Evolutionary conservation across 805 yeast genomes (phyloP), one percentile per base, ranked within the genome.

Genomic region (Teunomyces lycoperdinae): DNA sequence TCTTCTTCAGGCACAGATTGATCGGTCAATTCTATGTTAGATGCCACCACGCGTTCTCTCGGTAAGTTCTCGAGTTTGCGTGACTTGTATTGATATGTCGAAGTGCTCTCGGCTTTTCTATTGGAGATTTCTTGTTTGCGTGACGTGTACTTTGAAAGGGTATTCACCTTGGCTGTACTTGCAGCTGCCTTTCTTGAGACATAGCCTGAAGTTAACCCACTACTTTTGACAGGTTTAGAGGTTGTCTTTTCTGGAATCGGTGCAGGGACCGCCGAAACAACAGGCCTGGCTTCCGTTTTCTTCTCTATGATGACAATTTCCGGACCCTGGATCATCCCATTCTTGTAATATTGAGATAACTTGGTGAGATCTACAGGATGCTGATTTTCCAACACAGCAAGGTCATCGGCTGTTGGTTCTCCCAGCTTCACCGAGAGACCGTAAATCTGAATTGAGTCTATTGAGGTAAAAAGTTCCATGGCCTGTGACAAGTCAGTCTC

Each of bases 381-480:
- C 20, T 51, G 52, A 34, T 56, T 44, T 30, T 57, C 61, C 9
- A 48, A 51, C 16, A 57, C 28, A 5, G 60, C 66, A 13, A 63
- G 44, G 26, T 63, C 66, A 7, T 34, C 38, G 8, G 46, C 31
- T 14, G 53, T 31, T 11, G 51, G 39, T 2, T 43, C 33, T 5
- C 45, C 35, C 10, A 49, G 39, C 30, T 50, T 50, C 10, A 42
- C 52, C 31, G 60, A 52, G 31, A 78, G 50, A 24, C 77, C 52
- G 55, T 76, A 77, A 0, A 77, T 66, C 42, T 68, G 76, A 6
- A 76, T 59, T 2, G 71, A 56, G 9, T 55, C 48, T 0, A 77
- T 53, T 1, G 50, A 43, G 4, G 60, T 68, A 48, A 75, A 74
- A 2, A 26, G 13, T 1, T 54, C 53, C 42, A 64, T 51, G 9